A percentile compares a stretch with the other conserved stretches of the same genome.
Conservation (phyloP, 2,329 filamentous ascomycete genomes). For the Trichoderma semiorbis region DNA sequence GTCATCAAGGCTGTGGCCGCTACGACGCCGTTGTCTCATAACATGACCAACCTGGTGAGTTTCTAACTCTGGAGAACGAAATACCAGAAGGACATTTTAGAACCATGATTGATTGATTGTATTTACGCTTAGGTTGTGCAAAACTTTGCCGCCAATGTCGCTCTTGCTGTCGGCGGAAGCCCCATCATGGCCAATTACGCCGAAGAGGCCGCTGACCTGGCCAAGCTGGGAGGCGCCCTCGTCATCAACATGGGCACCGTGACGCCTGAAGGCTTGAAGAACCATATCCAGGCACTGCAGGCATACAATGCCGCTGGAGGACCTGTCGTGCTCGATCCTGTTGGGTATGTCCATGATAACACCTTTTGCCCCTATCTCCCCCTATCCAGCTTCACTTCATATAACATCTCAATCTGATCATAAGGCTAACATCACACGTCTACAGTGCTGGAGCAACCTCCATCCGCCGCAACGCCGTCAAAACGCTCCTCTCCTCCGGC, state of each 20-base stretch:
- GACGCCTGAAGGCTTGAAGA: conserved; percentile 67
- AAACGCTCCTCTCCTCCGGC: conserved; percentile 66
- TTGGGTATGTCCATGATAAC: conserved; percentile 58
- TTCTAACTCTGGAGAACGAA: not conserved
- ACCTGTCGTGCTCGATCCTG: conserved; percentile 82
- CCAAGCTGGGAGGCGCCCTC: conserved; percentile 69
- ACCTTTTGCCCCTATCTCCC: not conserved
- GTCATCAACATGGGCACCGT: conserved; percentile 96
- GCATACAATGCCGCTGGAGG: conserved; percentile 78
- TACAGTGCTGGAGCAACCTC: conserved; percentile 70
- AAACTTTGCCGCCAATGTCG: conserved; percentile 90
- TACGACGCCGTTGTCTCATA: conserved; percentile 75
- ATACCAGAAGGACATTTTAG: too few species aligned
- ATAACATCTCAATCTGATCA: too few species aligned
- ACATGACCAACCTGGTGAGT: conserved; percentile 85
- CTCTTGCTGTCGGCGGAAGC: conserved; percentile 76
- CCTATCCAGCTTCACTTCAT: not conserved
- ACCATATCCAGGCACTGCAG: conserved; percentile 68
- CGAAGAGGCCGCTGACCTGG: conserved; percentile 77
- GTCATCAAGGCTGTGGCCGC: conserved; percentile 60
- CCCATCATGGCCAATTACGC: conserved; percentile 94
- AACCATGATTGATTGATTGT: not conserved
- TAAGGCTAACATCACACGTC: not conserved
- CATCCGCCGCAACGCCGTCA: conserved; percentile 68
- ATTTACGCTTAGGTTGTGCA: conserved; percentile 63